Conservation (phyloP, 177 flowering plant genomes). For the Vitis hybrid region DNA sequence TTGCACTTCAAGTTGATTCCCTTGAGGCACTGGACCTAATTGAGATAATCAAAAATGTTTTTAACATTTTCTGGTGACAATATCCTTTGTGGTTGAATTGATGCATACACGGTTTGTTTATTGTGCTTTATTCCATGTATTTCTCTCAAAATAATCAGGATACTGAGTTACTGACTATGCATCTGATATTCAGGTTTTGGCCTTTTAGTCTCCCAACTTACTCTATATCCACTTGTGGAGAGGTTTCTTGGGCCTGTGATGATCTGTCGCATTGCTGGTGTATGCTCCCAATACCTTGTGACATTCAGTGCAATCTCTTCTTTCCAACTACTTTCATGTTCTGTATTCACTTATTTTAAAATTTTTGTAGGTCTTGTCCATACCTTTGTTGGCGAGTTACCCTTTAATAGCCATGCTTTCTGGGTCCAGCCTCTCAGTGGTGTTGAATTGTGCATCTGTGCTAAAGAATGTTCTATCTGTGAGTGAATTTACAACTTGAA, state of each 20-base stretch:
- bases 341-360: background rate
- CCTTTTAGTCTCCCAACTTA: constrained; percentile 19
- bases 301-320: background rate
- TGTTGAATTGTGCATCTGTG: constrained; percentile 22
- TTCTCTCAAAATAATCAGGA: too few species aligned
- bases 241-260: constrained; percentile 18
- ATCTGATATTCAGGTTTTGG: constrained; percentile 15
- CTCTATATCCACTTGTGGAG: constrained; percentile 20
- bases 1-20: too few species aligned
- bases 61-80: too few species aligned
- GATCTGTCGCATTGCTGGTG: constrained; percentile 15
- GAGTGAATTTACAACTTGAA: background rate
- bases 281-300: constrained; percentile 1
- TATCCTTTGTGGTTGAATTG: too few species aligned
- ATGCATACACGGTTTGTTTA: background rate
- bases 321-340: background rate
- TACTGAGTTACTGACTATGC: background rate
- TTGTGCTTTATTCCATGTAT: background rate
- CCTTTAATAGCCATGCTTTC: constrained; percentile 22
- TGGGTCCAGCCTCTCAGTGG: constrained; percentile 12
- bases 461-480: constrained; percentile 4
- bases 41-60: too few species aligned
- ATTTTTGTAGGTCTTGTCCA: constrained; percentile 16
- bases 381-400: constrained; percentile 19
- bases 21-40: too few species aligned